These are phyloP conservation scores for Antarctomyces pellizariae DNA, from an alignment of 495 filamentous ascomycete genomes.

Conservation along the genomic window DNA sequence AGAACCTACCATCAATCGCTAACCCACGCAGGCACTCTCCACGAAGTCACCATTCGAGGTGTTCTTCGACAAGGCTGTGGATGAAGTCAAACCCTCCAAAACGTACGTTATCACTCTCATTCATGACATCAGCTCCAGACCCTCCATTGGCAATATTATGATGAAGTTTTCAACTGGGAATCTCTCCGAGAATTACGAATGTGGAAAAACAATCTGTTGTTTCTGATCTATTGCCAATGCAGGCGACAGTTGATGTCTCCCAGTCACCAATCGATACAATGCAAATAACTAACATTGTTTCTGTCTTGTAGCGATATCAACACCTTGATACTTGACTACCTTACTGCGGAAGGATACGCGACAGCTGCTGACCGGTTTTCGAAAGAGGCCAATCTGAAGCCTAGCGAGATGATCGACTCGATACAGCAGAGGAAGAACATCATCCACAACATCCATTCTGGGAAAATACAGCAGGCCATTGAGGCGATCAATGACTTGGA, in stretches of 20 bases:
- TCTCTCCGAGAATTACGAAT: constrained; percentile 84
- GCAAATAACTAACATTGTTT: constrained; percentile 14
- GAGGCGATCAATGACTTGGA: constrained; percentile 74
- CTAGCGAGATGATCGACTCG: constrained; percentile 39
- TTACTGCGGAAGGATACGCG: constrained; percentile 90
- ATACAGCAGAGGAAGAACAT: constrained; percentile 64
- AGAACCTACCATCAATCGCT: too few relatives aligned
- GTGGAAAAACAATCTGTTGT: constrained; percentile 79
- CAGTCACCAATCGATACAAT: constrained; percentile 2
- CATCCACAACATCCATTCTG: constrained; percentile 54
- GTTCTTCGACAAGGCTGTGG: constrained; percentile 59
- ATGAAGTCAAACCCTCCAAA: constrained; percentile 73
- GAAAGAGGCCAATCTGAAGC: constrained; percentile 69
- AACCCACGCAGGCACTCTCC: too few relatives aligned
- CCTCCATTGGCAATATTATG: constrained; percentile 43
- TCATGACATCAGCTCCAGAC: constrained; percentile 2
- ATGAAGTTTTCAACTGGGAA: constrained; percentile 91
- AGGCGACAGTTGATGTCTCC: constrained; percentile 4
- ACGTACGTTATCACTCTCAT: constrained; percentile 34
- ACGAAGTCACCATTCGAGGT: too few relatives aligned
- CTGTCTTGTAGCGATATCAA: constrained; percentile 62
- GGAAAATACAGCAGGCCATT: constrained; percentile 67
- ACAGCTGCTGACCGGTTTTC: constrained; percentile 83
- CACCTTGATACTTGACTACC: constrained; percentile 85
- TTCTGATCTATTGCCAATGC: constrained; percentile 26